Conservation (phyloP, 306 rosid genomes). For the Cicer bijugum region DNA sequence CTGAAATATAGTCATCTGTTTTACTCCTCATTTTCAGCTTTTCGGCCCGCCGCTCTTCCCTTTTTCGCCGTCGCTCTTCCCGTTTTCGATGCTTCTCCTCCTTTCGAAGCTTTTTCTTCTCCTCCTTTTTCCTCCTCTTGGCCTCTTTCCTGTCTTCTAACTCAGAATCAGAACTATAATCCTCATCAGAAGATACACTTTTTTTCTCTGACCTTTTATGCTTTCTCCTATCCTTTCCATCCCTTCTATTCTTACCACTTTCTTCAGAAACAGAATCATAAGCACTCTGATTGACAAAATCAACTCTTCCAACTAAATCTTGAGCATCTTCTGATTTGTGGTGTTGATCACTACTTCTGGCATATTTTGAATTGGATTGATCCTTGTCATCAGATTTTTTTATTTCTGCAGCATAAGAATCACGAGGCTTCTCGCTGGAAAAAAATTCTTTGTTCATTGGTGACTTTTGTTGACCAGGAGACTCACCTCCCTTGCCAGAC, state of each 20-base stretch:
- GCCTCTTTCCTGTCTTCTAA: constrained; percentile 78
- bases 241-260: constrained; percentile 58
- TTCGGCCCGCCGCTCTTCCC: constrained; percentile 77
- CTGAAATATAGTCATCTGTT: constrained; percentile 61
- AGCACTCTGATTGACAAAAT: constrained; percentile 50
- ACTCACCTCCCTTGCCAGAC: constrained; percentile 49
- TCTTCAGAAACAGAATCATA: constrained; percentile 71
- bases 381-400: constrained; percentile 59
- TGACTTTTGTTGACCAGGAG: constrained; percentile 54
- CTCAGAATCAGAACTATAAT: constrained; percentile 73
- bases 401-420: constrained; percentile 50
- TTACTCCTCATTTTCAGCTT: constrained; percentile 73
- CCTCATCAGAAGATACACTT: constrained; percentile 63
- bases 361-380: constrained; percentile 47
- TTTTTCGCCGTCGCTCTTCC: constrained; percentile 74
- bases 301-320: constrained; percentile 52
- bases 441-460: constrained; percentile 50
- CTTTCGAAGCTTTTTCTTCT: constrained; percentile 75
- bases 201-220: constrained; percentile 80
- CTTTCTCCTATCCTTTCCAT: constrained; percentile 70
- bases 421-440: constrained; percentile 55
- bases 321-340: constrained; percentile 50
- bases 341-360: constrained; percentile 47
- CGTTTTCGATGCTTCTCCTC: constrained; percentile 86
- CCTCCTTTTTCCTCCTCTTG: constrained; percentile 82